Percentiles rank a stretch among this genome's conserved stretches.
Evolutionary conservation across 345 rosid genomes (phyloP).

Genomic region (Heritiera littoralis): DNA sequence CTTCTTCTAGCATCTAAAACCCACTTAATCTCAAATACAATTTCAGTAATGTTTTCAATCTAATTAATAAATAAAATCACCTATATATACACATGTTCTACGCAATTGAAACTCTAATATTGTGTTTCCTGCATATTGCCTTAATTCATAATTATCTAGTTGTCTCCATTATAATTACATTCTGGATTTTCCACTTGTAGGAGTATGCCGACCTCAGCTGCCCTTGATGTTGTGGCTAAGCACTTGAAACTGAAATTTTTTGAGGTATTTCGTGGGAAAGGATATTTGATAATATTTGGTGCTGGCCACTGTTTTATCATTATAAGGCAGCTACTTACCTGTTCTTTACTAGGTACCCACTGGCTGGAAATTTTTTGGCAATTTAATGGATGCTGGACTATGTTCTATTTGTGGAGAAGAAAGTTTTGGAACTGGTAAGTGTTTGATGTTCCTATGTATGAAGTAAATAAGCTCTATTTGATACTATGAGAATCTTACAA

Average conservation of each 20-base stretch:
- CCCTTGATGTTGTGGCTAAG: constrained; percentile 96
- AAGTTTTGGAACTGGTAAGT: constrained; percentile 98
- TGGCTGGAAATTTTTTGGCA: constrained; percentile 99
- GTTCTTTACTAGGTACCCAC: constrained; percentile 72
- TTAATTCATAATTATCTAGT: not conserved
- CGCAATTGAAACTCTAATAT: not conserved
- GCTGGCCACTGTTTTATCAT: not conserved
- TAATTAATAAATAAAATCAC: not conserved
- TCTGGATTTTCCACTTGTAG: constrained; percentile 37
- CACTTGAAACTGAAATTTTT: constrained; percentile 84
- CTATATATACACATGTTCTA: not conserved
- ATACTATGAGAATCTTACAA: not conserved
- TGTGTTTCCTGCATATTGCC: constrained; percentile 8
- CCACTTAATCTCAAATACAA: not conserved
- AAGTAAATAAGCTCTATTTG: constrained; percentile 1
- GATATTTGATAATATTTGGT: not conserved
- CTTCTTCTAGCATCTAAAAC: not conserved
- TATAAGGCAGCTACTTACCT: constrained; percentile 24
- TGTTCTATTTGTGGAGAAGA: constrained; percentile 99
- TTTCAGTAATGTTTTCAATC: constrained; percentile 3
- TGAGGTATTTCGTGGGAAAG: constrained; percentile 58
- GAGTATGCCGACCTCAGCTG: constrained; percentile 99
- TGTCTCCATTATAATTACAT: not conserved
- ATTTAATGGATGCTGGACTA: constrained; percentile 96
- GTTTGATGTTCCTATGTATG: constrained; percentile 11